phyloP scores from a whole-genome alignment of 1,139 yeast species.

The Pichia sp. region DNA sequence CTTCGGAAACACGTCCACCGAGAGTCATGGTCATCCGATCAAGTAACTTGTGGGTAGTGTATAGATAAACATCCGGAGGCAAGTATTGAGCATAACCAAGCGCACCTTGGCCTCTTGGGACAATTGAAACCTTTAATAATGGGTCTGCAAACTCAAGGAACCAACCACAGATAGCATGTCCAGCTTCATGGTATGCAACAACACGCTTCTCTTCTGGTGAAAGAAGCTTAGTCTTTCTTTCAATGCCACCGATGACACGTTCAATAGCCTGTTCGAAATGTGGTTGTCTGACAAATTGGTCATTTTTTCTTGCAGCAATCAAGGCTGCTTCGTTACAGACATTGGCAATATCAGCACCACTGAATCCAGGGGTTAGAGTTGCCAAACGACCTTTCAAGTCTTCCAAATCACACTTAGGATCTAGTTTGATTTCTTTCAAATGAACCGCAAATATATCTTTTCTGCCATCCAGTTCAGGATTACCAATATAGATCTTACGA shows the following conservation, averaged over 20 bases:
- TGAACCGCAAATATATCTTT: slow-evolving; percentile 88
- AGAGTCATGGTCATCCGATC: slow-evolving; percentile 96
- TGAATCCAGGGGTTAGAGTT: slow-evolving; percentile 94
- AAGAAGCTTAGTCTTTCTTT: slow-evolving; percentile 79
- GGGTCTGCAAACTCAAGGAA: slow-evolving; percentile 86
- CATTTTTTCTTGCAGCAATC: slow-evolving; percentile 84
- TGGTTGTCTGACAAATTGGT: slow-evolving; percentile 58
- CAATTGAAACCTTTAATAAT: slow-evolving; percentile 85
- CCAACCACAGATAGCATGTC: slow-evolving; percentile 99
- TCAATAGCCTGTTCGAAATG: slow-evolving; percentile 97
- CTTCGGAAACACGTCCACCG: slow-evolving; percentile 96
- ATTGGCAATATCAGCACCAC: slow-evolving; percentile 98
- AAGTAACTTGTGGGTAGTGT: slow-evolving; percentile 69
- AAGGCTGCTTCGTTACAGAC: slow-evolving; percentile 96
- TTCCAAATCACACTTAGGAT: slow-evolving; percentile 38
- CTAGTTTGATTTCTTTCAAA: slow-evolving; percentile 59
- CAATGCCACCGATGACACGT: slow-evolving; percentile 94
- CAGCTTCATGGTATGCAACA: slow-evolving; percentile 98
- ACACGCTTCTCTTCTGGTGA: slow-evolving; percentile 79
- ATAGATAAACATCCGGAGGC: slow-evolving; percentile 87
- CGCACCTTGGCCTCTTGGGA: slow-evolving; percentile 96
- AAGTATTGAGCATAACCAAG: slow-evolving; percentile 97
- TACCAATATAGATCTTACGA: slow-evolving; percentile 85
- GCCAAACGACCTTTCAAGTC: slow-evolving; percentile 81
- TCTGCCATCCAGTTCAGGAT: slow-evolving; percentile 91